Evolutionary conservation across 1,284 basidiomycete species (phyloP).

Genomic region (Puccinia brachypodii): DNA sequence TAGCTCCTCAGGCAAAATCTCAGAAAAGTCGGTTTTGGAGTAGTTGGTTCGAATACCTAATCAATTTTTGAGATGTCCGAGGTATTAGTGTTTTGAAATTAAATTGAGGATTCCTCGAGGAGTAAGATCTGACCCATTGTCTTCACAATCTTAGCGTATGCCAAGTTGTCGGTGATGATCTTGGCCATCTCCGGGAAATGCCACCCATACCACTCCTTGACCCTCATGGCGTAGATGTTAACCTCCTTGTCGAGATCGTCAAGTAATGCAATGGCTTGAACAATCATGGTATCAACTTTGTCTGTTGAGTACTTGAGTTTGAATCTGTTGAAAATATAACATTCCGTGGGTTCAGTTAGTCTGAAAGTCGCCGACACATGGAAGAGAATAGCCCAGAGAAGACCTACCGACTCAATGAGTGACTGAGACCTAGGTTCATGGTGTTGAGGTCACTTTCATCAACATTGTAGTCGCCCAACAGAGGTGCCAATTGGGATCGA

Average conservation of each 20-base stretch:
- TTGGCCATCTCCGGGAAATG: constrained; percentile 78
- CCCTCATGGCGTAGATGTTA: constrained; percentile 98
- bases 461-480: constrained; percentile 63
- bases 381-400: no score
- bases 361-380: neutral
- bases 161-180: constrained; percentile 94
- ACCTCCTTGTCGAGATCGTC: constrained; percentile 99
- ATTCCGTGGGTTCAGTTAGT: neutral
- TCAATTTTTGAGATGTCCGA: neutral
- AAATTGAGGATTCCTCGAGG: neutral
- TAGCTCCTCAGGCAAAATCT: constrained; percentile 90
- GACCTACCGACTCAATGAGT: constrained; percentile 81
- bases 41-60: constrained; percentile 75
- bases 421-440: constrained; percentile 95
- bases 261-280: constrained; percentile 96
- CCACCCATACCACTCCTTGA: constrained; percentile 63
- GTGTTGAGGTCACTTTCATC: constrained; percentile 86
- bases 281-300: constrained; percentile 99
- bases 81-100: constrained; percentile 13
- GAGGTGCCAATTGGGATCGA: constrained; percentile 77
- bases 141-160: constrained; percentile 88
- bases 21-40: constrained; percentile 76
- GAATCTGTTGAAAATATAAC: constrained; percentile 65
- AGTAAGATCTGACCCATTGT: constrained; percentile 49
- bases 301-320: constrained; percentile 99